A percentile compares a stretch with the other conserved stretches of the same genome.
phyloP scores from a whole-genome alignment of 305 asterid species.

The Fraxinus albicans region DNA sequence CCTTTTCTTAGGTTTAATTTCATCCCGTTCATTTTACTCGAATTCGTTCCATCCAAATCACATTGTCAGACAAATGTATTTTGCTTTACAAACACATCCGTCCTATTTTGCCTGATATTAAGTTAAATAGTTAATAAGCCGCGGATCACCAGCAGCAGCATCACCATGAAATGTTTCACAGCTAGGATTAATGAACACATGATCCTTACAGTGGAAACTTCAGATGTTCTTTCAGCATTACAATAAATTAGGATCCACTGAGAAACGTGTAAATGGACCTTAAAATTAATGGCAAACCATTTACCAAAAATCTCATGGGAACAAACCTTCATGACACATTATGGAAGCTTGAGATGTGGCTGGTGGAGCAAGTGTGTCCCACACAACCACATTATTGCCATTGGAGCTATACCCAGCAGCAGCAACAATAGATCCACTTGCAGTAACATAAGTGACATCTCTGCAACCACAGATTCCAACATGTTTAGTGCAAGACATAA shows the following conservation, averaged over 20 bases:
- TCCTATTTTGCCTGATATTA: constrained; percentile 1
- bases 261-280: background rate
- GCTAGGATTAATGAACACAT: background rate
- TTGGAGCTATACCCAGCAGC: constrained; percentile 95
- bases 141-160: background rate
- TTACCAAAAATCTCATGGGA: constrained; percentile 18
- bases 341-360: constrained; percentile 92
- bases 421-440: constrained; percentile 94
- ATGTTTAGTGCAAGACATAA: constrained; percentile 13
- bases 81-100: background rate
- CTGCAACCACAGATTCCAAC: constrained; percentile 40
- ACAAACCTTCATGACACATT: constrained; percentile 98
- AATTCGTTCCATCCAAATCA: constrained; percentile 11
- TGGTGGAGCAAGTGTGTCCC: constrained; percentile 99
- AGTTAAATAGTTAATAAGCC: constrained; percentile 1
- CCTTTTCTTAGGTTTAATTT: background rate
- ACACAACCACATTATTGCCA: constrained; percentile 87
- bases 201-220: constrained; percentile 1
- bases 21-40: background rate
- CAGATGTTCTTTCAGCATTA: background rate
- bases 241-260: background rate
- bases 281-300: constrained; percentile 16
- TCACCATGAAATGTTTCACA: constrained; percentile 4
- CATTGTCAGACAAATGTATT: background rate
- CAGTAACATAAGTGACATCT: constrained; percentile 89